Evolutionary conservation across 768 basidiomycete species (phyloP).

Genomic region (Amanita fuliginea): DNA sequence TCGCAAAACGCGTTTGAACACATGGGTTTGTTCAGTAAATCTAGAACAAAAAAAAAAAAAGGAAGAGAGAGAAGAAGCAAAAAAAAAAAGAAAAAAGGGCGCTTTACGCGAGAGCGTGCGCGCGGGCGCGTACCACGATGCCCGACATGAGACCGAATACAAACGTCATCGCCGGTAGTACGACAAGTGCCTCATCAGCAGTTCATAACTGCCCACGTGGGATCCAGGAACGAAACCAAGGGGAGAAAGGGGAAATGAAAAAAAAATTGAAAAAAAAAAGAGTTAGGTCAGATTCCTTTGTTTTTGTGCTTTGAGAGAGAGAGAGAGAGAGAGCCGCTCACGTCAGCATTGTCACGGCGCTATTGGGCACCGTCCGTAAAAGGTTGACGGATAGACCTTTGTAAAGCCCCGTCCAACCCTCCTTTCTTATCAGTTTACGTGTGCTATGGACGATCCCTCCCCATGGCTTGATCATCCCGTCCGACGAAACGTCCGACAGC

Average conservation of each 20-base stretch:
- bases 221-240: not conserved
- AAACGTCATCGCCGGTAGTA: constrained; percentile 4
- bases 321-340: constrained; percentile 23
- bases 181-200: constrained; percentile 42
- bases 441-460: constrained; percentile 70
- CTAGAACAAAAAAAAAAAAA: not conserved
- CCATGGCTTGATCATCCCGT: constrained; percentile 47
- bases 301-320: too few relatives aligned
- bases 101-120: not conserved
- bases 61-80: too few relatives aligned
- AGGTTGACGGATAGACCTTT: constrained; percentile 92
- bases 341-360: constrained; percentile 93
- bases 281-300: too few relatives aligned
- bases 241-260: not conserved
- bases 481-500: constrained; percentile 48
- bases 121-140: not conserved
- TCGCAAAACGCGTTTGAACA: too few relatives aligned
- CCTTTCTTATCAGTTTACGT: constrained; percentile 60
- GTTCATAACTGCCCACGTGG: constrained; percentile 29
- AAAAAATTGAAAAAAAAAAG: not conserved
- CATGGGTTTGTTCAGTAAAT: too few relatives aligned
- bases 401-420: constrained; percentile 88
- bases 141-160: not conserved
- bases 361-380: constrained; percentile 90
- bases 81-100: not conserved